phyloP scores from a whole-genome alignment of 2,329 filamentous ascomycete species.

The Alternaria sp. region DNA sequence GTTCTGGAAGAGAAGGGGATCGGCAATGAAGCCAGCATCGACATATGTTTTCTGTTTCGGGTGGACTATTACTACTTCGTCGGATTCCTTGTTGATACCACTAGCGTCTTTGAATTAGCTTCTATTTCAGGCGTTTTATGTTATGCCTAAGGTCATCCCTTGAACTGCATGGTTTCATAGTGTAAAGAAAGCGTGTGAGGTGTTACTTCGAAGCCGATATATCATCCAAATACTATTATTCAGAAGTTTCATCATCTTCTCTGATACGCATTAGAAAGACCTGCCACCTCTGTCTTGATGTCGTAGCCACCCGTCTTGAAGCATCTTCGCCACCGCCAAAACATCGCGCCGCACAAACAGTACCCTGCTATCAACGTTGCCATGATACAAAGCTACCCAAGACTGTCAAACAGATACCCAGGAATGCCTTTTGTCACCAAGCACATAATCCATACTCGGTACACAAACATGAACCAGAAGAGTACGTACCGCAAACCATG shows the following conservation, averaged over 20 bases:
- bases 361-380: neutral
- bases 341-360: neutral
- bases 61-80: neutral
- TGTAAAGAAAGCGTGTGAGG: neutral
- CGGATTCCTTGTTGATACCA: neutral
- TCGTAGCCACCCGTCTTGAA: neutral
- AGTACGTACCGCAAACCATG: neutral
- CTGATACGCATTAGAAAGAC: neutral
- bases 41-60: neutral
- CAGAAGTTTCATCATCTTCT: neutral
- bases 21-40: neutral
- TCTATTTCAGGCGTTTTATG: neutral
- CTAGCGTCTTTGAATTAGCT: neutral
- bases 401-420: neutral
- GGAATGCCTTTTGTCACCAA: too few relatives aligned
- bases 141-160: neutral
- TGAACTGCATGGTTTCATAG: neutral
- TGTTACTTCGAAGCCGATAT: fast-evolving
- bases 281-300: neutral
- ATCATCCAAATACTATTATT: neutral
- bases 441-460: neutral
- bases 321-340: too few relatives aligned
- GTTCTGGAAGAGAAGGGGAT: neutral
- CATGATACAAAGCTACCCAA: neutral
- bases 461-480: neutral